phyloP scores from a whole-genome alignment of 305 asterid genomes.

The Fraxinus ornus region DNA sequence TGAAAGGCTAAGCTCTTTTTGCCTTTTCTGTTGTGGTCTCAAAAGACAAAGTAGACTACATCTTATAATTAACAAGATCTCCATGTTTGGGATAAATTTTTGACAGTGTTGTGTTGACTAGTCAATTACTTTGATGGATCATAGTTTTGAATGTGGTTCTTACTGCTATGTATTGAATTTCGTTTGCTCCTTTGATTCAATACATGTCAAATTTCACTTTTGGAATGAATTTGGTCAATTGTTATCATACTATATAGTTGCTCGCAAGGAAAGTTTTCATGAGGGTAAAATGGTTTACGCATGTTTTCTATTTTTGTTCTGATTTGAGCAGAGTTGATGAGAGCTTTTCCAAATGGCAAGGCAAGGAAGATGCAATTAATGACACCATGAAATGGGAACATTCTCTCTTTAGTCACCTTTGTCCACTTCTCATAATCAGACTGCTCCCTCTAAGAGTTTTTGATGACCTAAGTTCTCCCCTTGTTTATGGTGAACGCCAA shows the following conservation, averaged over 20 bases:
- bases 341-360: conserved; percentile 31
- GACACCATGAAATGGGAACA: conserved; percentile 41
- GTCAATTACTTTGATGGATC: conserved; percentile 1
- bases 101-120: not conserved
- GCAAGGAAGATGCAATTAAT: conserved; percentile 30
- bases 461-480: conserved; percentile 59
- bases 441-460: conserved; percentile 85
- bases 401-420: conserved; percentile 65
- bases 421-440: conserved; percentile 83
- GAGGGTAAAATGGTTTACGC: not conserved
- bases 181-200: not conserved
- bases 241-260: not conserved
- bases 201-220: not conserved
- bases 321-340: conserved; percentile 40
- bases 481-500: conserved; percentile 59
- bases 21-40: not conserved
- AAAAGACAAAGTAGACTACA: not conserved
- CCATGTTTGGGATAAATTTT: not conserved
- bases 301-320: conserved; percentile 10
- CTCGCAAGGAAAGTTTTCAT: not conserved
- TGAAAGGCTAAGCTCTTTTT: not conserved
- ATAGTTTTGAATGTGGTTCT: not conserved
- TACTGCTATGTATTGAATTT: not conserved
- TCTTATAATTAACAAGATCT: not conserved
- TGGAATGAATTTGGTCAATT: not conserved